phyloP scores from a whole-genome alignment of 2,329 filamentous ascomycete genomes.

The Hymenoscyphus occultus region DNA sequence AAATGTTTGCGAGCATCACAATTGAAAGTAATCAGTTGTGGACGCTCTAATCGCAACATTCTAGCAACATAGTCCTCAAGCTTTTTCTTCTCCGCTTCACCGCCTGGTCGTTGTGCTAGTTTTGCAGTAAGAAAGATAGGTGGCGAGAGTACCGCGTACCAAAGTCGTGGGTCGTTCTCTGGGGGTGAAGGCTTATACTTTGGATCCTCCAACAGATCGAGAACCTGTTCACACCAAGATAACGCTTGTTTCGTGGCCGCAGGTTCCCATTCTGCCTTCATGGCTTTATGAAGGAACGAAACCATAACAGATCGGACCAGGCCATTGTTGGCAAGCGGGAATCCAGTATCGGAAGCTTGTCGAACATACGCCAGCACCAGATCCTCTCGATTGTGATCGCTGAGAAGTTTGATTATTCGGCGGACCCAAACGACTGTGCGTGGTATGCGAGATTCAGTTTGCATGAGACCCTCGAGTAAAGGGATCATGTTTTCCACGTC shows the following conservation, averaged over 20 bases:
- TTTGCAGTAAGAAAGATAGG: constrained; percentile 45
- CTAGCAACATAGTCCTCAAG: constrained; percentile 40
- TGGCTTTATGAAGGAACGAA: constrained; percentile 30
- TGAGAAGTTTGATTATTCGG: constrained; percentile 23
- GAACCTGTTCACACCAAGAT: constrained; percentile 32
- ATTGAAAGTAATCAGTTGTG: neutral
- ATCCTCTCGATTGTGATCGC: constrained; percentile 25
- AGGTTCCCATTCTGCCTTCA: constrained; percentile 22
- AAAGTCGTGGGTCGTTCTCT: neutral
- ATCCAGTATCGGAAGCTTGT: constrained; percentile 30
- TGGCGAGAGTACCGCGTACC: constrained; percentile 36
- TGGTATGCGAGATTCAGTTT: constrained; percentile 6
- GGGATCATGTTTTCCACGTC: constrained; percentile 37
- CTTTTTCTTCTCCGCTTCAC: constrained; percentile 40
- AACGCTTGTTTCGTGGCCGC: constrained; percentile 32
- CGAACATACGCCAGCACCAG: constrained; percentile 33
- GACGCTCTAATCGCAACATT: constrained; percentile 18
- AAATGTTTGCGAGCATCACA: neutral
- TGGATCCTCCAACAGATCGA: constrained; percentile 31
- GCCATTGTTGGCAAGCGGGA: constrained; percentile 22
- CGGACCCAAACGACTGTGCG: neutral
- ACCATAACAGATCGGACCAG: constrained; percentile 4
- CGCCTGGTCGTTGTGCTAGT: constrained; percentile 38
- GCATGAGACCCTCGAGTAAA: constrained; percentile 33
- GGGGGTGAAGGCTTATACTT: constrained; percentile 16